Base-by-base conservation (phyloP, 768 basidiomycete species). In the Amanita rubescens region DNA sequence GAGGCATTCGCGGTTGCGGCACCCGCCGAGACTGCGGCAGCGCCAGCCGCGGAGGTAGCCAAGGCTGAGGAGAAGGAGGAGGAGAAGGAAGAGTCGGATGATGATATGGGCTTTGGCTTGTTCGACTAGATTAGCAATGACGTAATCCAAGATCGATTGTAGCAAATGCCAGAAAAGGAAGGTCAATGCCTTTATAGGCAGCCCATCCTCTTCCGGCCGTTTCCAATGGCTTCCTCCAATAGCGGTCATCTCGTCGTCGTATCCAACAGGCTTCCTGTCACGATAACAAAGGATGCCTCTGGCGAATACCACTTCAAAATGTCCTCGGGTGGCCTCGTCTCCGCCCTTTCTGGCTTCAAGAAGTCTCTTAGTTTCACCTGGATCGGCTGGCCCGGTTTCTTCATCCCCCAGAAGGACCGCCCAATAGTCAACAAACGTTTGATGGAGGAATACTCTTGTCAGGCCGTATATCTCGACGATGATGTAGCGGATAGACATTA, bases 281-380 rank as follows among this genome's bases (percentile, higher is more conserved):
- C 95, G 44, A 97, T 98, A 66, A 90, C 76, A 68, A 95, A 93
- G 74, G 94, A 97, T 80, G 84, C 80, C 12, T 72, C 76, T 49
- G 94, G 94, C 66, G 85, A 95, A 68, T 97, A 94, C 70, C 90
- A 94, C 75, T 98, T 96, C 82, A 90, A 95, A 77, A 96, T 97
- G 94, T 94, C 92, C 55, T 94, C 92, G 3, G 96, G 96, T 25
- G 96, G 96, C 51, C 88, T 99, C 57, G 96, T 98, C 58, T 94
- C 90, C 50, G 96, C 96, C 56, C 84, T 99, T 59, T 88, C 89
- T 20, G 95, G 96, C 44, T 95, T 94, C 80, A 99, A 99, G 75
- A 97, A 96, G 73, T 93, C 88, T 33, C 85, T 98, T 79, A 86
- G 81, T 68, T 98, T 99, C 72, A 96, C 92, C 20, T 97, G 95